phyloP scores from a whole-genome alignment of 345 rosid species.

The Gossypioides kirkii region DNA sequence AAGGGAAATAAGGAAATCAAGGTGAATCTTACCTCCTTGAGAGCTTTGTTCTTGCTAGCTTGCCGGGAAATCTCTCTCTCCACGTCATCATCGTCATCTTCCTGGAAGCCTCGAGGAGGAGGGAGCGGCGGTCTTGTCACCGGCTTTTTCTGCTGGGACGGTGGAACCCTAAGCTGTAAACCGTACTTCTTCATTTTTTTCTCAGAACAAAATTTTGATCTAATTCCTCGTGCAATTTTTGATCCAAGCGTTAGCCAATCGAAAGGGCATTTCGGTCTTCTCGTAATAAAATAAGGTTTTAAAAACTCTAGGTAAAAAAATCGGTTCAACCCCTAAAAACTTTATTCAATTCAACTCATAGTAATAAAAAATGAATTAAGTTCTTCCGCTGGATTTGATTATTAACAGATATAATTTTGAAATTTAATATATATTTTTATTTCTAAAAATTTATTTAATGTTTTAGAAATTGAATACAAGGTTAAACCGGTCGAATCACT shows the following conservation, averaged over 20 bases:
- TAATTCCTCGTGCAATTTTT: neutral
- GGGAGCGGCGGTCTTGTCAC: conserved; percentile 54
- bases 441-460: no score
- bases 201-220: neutral
- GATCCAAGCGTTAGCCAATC: neutral
- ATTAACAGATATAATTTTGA: no score
- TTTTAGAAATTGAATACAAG: no score
- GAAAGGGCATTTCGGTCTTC: neutral
- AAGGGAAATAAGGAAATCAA: neutral
- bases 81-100: conserved; percentile 61
- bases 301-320: no score
- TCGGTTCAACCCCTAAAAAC: no score
- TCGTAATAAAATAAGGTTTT: neutral
- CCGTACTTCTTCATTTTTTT: conserved; percentile 77
- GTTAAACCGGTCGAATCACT: no score
- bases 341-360: no score
- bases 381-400: no score
- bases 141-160: conserved; percentile 52
- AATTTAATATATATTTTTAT: no score
- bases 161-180: conserved; percentile 66
- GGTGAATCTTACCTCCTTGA: conserved; percentile 47
- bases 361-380: no score
- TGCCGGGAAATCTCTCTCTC: conserved; percentile 80
- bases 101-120: conserved; percentile 46
- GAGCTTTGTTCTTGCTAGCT: conserved; percentile 71